Conservation (phyloP, 2,329 filamentous ascomycete genomes). For the Alternaria triticina region DNA sequence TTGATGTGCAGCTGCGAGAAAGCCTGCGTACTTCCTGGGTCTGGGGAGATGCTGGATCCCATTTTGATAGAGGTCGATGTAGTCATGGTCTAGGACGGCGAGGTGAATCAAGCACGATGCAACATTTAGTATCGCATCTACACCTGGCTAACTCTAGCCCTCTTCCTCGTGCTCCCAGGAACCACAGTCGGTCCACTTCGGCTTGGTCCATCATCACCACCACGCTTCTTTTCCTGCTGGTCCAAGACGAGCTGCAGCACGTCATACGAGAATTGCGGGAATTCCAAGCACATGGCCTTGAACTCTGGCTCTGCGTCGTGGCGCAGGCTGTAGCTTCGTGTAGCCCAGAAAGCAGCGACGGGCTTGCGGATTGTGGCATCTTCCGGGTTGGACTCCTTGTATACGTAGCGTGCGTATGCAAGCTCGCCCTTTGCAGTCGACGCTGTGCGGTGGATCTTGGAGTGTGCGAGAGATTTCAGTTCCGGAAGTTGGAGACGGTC, state of each 20-base stretch:
- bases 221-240: constrained; percentile 54
- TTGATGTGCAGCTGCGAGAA: too few species aligned
- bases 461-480: constrained; percentile 78
- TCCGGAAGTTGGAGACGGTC: constrained; percentile 71
- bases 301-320: constrained; percentile 88
- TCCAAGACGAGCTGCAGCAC: constrained; percentile 73
- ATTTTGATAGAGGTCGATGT: neutral
- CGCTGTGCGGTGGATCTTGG: constrained; percentile 91
- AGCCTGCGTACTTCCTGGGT: too few species aligned
- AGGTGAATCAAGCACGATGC: constrained; percentile 2
- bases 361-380: constrained; percentile 79
- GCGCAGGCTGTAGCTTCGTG: constrained; percentile 77
- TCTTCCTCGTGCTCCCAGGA: constrained; percentile 43
- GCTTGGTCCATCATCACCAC: constrained; percentile 20
- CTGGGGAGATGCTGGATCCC: too few species aligned
- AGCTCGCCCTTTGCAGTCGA: constrained; percentile 90
- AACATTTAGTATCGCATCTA: constrained; percentile 10
- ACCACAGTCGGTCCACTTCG: constrained; percentile 47
- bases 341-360: constrained; percentile 90
- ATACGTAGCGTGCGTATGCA: constrained; percentile 88
- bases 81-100: neutral
- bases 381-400: constrained; percentile 73
- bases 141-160: constrained; percentile 37
- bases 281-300: constrained; percentile 82
- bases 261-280: constrained; percentile 91